Percentiles rank a stretch among this genome's conserved stretches.
phyloP scores from a whole-genome alignment of 225 moss, liverwort and hornwort genomes.

The Ulota crispa region DNA sequence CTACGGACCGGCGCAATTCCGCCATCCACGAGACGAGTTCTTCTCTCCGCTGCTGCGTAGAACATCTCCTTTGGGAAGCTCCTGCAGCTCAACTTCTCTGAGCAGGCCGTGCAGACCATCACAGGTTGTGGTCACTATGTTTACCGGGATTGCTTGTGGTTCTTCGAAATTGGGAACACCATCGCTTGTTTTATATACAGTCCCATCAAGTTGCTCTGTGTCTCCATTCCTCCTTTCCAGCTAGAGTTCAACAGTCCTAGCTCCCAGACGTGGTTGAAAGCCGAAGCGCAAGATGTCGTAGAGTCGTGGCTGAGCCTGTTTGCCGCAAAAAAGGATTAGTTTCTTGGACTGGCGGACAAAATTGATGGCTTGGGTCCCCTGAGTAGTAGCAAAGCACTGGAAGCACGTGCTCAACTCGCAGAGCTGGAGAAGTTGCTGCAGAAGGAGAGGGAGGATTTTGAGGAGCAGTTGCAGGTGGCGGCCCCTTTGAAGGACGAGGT shows the following conservation, averaged over 20 bases:
- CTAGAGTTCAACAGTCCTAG: constrained; percentile 68
- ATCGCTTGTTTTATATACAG: constrained; percentile 82
- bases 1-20: constrained; percentile 53
- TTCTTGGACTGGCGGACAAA: constrained; percentile 48
- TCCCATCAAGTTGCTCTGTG: constrained; percentile 71
- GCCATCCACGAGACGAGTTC: constrained; percentile 66
- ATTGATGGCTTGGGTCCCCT: constrained; percentile 40
- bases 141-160: constrained; percentile 81
- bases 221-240: constrained; percentile 78
- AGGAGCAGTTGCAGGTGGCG: constrained; percentile 57
- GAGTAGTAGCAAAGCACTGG: constrained; percentile 45
- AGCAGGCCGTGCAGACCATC: constrained; percentile 63
- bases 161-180: constrained; percentile 82
- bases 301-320: constrained; percentile 52
- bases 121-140: constrained; percentile 85
- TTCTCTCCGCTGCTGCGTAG: constrained; percentile 80
- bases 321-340: constrained; percentile 48
- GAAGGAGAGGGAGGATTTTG: constrained; percentile 58
- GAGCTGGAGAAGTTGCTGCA: constrained; percentile 57
- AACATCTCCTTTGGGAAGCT: constrained; percentile 96
- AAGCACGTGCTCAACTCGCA: constrained; percentile 52
- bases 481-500: constrained; percentile 34
- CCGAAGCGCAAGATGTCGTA: constrained; percentile 61
- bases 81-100: constrained; percentile 84
- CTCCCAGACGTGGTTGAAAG: constrained; percentile 68